phyloP scores from a whole-genome alignment of 1,284 basidiomycete genomes.

The Cerioporus squamosus region DNA sequence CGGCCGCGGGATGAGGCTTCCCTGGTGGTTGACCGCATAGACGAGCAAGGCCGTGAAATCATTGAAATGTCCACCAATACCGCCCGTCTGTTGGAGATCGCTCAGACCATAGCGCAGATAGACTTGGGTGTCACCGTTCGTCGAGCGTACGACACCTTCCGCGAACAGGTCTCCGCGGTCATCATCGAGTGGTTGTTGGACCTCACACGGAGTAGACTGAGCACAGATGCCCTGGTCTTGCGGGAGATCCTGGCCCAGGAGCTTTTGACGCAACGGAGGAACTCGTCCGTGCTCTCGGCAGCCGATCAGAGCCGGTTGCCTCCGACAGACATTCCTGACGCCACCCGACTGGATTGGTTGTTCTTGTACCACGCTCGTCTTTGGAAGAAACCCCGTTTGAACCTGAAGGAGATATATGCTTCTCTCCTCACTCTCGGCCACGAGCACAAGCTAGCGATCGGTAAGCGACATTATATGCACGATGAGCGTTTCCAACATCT shows the following conservation, averaged over 20 bases:
- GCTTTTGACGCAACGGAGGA: slow-evolving; percentile 62
- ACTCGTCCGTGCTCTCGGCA: slow-evolving; percentile 33
- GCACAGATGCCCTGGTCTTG: slow-evolving; percentile 67
- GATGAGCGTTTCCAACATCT: slow-evolving; percentile 1
- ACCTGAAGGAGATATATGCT: slow-evolving; percentile 84
- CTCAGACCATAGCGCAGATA: slow-evolving; percentile 83
- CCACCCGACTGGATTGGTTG: slow-evolving; percentile 73
- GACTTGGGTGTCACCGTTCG: slow-evolving; percentile 93
- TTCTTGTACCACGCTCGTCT: slow-evolving; percentile 80
- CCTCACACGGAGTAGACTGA: slow-evolving; percentile 74
- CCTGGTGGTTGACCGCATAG: slow-evolving; percentile 70
- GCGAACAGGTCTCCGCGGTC: slow-evolving; percentile 84
- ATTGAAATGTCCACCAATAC: slow-evolving; percentile 80
- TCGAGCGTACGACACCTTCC: slow-evolving; percentile 87
- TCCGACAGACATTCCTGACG: slow-evolving; percentile 52
- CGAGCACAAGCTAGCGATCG: slow-evolving; percentile 78
- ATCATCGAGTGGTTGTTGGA: slow-evolving; percentile 89
- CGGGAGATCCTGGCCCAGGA: slow-evolving; percentile 76
- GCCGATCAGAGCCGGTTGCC: slow-evolving; percentile 44
- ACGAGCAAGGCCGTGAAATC: slow-evolving; percentile 86
- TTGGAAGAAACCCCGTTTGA: slow-evolving; percentile 84
- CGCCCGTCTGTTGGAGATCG: slow-evolving; percentile 76
- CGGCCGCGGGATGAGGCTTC: slow-evolving; percentile 66
- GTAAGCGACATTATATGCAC: slow-evolving; percentile 44
- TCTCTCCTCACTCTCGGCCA: slow-evolving; percentile 75